These are phyloP conservation scores for Monoraphidium neglectum DNA, from an alignment of 139 green algal genomes.

Conservation along the genomic window DNA sequence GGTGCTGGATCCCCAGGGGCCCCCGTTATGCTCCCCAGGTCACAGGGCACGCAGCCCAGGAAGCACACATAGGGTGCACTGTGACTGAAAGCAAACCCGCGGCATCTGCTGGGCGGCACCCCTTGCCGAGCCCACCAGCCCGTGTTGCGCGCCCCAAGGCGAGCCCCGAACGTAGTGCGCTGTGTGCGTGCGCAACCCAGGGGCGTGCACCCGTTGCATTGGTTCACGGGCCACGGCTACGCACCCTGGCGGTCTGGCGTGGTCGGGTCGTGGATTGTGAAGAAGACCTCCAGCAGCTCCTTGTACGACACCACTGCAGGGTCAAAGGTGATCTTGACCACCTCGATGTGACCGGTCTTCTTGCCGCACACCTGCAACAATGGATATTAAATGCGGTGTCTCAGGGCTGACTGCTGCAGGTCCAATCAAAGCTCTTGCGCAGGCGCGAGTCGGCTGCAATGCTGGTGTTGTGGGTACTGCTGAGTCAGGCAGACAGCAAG, in stretches of 20 bases:
- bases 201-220: neutral
- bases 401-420: no score
- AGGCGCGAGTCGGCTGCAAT: no score
- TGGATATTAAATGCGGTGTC: no score
- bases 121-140: neutral
- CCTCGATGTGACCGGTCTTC: constrained; percentile 64
- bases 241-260: constrained; percentile 49
- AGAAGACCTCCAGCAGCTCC: constrained; percentile 68
- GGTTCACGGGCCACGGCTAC: neutral
- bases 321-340: constrained; percentile 57
- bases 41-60: neutral
- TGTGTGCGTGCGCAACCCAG: neutral
- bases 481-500: no score
- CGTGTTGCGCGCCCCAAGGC: no score
- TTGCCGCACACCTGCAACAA: constrained; percentile 52
- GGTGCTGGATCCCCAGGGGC: neutral
- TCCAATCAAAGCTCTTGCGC: no score
- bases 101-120: neutral
- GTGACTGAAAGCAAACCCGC: neutral
- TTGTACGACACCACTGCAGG: constrained; percentile 50
- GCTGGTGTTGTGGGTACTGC: no score
- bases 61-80: neutral
- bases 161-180: no score
- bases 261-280: constrained; percentile 62
- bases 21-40: neutral